These are phyloP conservation scores for Trametes sanguinea DNA, from an alignment of 768 basidiomycete genomes.

Conservation along the genomic window DNA sequence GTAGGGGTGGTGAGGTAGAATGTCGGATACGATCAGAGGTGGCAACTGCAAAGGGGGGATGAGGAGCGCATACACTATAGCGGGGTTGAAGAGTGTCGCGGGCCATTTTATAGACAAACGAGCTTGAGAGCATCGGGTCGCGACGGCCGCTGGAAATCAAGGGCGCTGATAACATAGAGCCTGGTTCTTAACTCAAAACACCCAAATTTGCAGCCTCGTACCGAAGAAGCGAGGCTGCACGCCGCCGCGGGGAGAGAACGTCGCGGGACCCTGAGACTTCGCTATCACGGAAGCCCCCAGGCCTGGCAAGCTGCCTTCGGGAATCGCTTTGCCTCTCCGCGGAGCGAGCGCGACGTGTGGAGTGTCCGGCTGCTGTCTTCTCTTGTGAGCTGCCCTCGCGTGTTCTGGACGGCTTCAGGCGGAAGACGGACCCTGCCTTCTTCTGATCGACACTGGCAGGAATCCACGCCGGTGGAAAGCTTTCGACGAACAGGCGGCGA, in stretches of 20 bases:
- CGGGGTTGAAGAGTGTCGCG: not conserved
- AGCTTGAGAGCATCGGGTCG: not conserved
- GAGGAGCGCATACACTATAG: not conserved
- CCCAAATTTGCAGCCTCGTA: constrained; percentile 12
- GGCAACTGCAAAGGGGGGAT: not conserved
- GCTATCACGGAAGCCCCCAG: constrained; percentile 20
- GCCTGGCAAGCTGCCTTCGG: constrained; percentile 1
- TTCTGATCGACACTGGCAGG: constrained; percentile 15
- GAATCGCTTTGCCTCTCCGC: constrained; percentile 13
- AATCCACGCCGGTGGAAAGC: not conserved
- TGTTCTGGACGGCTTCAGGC: not conserved
- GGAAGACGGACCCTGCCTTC: not conserved
- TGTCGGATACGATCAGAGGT: not conserved
- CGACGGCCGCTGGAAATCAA: constrained; percentile 4
- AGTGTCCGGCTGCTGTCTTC: not conserved
- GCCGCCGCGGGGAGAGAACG: constrained; percentile 12
- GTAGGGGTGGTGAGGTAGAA: not conserved
- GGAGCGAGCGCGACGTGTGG: constrained; percentile 5
- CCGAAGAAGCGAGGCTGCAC: constrained; percentile 8
- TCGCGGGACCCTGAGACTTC: constrained; percentile 12
- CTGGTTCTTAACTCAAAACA: constrained; percentile 8
- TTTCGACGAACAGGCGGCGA: not conserved
- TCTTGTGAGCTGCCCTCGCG: constrained; percentile 1
- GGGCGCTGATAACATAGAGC: constrained; percentile 9
- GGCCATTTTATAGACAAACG: constrained; percentile 13